Percentiles rank a stretch among this genome's conserved stretches.
These are phyloP conservation scores for Termitomyces sp. DNA, from an alignment of 768 basidiomycete species.

Conservation along the genomic window DNA sequence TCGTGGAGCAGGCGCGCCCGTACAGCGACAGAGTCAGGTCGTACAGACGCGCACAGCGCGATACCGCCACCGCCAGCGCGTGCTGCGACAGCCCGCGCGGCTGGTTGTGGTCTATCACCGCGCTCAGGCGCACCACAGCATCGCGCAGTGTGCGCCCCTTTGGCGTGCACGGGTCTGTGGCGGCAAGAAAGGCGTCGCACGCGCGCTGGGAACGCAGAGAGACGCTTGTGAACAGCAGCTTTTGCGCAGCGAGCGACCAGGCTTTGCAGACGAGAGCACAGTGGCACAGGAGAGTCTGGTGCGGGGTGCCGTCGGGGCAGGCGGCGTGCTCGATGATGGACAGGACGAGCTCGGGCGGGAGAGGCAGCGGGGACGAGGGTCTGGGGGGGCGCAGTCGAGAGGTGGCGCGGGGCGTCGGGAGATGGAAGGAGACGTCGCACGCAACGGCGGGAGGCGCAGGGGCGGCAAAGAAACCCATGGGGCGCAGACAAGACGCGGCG, in stretches of 20 bases:
- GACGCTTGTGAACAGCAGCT: slow-evolving; percentile 58
- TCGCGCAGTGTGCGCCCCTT: slow-evolving; percentile 51
- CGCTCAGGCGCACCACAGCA: slow-evolving; percentile 51
- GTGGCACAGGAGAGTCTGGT: slow-evolving; percentile 41
- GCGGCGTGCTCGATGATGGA: slow-evolving; percentile 59
- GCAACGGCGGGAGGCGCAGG: slow-evolving; percentile 18
- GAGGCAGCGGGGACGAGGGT: slow-evolving; percentile 19
- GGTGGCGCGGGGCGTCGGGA: slow-evolving; percentile 25
- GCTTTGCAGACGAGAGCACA: slow-evolving; percentile 64
- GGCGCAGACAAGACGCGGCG: not conserved
- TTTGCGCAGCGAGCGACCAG: slow-evolving; percentile 66
- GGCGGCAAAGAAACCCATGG: slow-evolving; percentile 1
- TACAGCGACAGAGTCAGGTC: slow-evolving; percentile 58
- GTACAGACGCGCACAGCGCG: slow-evolving; percentile 56
- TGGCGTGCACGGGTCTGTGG: slow-evolving; percentile 43
- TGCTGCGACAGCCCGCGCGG: slow-evolving; percentile 27
- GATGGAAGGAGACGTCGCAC: slow-evolving; percentile 37
- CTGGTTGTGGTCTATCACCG: slow-evolving; percentile 66
- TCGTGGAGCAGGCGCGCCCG: slow-evolving; percentile 44
- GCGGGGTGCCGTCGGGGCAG: slow-evolving; percentile 30
- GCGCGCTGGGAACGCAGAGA: slow-evolving; percentile 50
- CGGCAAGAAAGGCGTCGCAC: slow-evolving; percentile 50
- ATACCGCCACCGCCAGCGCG: slow-evolving; percentile 35
- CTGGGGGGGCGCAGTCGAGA: slow-evolving; percentile 18
- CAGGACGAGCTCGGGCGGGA: slow-evolving; percentile 66